Evolutionary conservation across 352 stramenopile species (phyloP).

Genomic region (Globisporangium orthogonon): DNA sequence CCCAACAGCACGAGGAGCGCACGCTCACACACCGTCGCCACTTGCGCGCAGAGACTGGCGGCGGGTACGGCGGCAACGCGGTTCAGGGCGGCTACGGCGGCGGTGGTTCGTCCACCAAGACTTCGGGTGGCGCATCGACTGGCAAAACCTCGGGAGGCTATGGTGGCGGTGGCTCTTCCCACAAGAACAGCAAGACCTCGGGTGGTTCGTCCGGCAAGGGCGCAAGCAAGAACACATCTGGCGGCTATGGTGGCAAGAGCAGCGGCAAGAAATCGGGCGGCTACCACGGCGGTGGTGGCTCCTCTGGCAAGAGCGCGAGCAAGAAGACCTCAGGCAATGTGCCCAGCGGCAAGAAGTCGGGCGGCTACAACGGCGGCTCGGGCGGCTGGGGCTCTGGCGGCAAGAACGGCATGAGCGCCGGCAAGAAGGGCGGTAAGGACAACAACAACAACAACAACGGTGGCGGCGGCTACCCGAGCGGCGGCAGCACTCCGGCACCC

Average conservation of each 20-base stretch:
- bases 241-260: too few relatives aligned
- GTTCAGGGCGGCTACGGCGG: not conserved
- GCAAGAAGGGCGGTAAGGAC: not conserved
- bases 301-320: too few relatives aligned
- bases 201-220: too few relatives aligned
- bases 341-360: not conserved
- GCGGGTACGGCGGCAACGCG: not conserved
- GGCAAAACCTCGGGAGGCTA: not conserved
- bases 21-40: not conserved
- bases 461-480: not conserved
- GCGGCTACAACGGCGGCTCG: not conserved
- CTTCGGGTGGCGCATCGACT: not conserved
- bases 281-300: too few relatives aligned
- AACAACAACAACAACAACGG: not conserved
- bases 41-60: not conserved
- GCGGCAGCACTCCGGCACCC: too few relatives aligned
- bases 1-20: not conserved
- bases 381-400: not conserved
- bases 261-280: too few relatives aligned
- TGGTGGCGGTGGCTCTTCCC: not conserved
- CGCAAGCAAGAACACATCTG: too few relatives aligned
- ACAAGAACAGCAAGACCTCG: too few relatives aligned
- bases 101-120: not conserved
- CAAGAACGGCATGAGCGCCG: conserved; percentile 2
- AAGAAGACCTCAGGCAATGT: not conserved